Percentiles rank a stretch among this genome's conserved stretches.
Evolutionary conservation across 805 yeast genomes (phyloP).

Genomic region (Starmera quercuum): DNA sequence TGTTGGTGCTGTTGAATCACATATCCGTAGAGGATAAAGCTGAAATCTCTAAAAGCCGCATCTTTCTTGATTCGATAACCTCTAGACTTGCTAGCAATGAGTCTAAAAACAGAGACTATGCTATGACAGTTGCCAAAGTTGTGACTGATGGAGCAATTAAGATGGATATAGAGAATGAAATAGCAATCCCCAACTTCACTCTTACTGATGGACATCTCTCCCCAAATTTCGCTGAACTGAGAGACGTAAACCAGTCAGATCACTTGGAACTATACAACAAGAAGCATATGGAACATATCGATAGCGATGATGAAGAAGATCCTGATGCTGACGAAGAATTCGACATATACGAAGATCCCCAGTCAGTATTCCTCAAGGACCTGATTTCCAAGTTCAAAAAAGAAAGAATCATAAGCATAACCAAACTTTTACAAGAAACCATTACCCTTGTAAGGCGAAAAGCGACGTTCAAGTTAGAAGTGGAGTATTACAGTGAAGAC

Average conservation of each 20-base stretch:
- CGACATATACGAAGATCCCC: conserved; percentile 29
- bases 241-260: conserved; percentile 1
- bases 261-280: conserved; percentile 5
- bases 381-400: conserved; percentile 47
- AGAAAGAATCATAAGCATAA: conserved; percentile 32
- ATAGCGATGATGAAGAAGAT: conserved; percentile 21
- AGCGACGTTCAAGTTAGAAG: conserved; percentile 48
- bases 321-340: conserved; percentile 22
- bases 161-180: conserved; percentile 21
- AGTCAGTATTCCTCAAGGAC: conserved; percentile 71
- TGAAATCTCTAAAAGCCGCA: conserved; percentile 25
- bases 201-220: conserved; percentile 6
- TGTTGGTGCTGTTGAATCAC: conserved; percentile 29
- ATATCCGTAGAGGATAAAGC: conserved; percentile 16
- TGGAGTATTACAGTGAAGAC: conserved; percentile 47
- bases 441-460: conserved; percentile 57
- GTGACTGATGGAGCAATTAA: conserved; percentile 22
- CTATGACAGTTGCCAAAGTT: conserved; percentile 49
- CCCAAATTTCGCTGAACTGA: conserved; percentile 3
- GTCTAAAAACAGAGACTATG: conserved; percentile 38
- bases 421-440: conserved; percentile 39
- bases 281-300: conserved; percentile 7
- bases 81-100: conserved; percentile 45
- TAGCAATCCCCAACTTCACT: conserved; percentile 4
- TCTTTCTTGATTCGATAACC: conserved; percentile 45